Evolutionary conservation across 768 basidiomycete genomes (phyloP).

Genomic region (Naganishia onofrii): DNA sequence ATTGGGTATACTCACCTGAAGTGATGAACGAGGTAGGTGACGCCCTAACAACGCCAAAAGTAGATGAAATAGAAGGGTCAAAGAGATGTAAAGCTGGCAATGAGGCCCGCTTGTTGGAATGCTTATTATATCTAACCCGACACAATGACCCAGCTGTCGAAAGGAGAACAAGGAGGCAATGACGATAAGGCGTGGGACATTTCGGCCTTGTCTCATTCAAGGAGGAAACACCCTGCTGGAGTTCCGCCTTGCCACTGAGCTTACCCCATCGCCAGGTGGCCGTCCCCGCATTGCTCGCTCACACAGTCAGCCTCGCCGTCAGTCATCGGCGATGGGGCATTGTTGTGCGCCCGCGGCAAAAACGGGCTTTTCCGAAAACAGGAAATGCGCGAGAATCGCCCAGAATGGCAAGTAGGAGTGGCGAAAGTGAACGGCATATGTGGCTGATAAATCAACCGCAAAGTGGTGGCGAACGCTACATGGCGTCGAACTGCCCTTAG

Average conservation of each 20-base stretch:
- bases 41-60: not conserved
- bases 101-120: not conserved
- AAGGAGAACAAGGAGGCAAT: not conserved
- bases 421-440: not conserved
- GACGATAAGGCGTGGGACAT: not conserved
- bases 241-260: slow-evolving; percentile 7
- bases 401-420: slow-evolving; percentile 6
- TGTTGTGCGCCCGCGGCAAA: slow-evolving; percentile 5
- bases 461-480: too few species aligned
- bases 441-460: not conserved
- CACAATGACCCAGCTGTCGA: not conserved
- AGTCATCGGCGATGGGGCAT: slow-evolving; percentile 20
- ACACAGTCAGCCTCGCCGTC: not conserved
- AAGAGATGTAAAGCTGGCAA: not conserved
- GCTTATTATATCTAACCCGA: not conserved
- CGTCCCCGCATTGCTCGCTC: not conserved
- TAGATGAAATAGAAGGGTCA: not conserved
- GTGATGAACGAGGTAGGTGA: not conserved
- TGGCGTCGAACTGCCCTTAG: too few species aligned
- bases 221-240: too few species aligned
- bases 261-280: not conserved
- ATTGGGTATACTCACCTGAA: not conserved
- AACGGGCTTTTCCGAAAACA: not conserved
- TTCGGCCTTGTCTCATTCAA: too few species aligned
- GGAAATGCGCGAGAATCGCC: slow-evolving; percentile 12